These are phyloP conservation scores for Entomortierella lignicola DNA, from an alignment of 192 early-diverging fungal genomes.

Conservation along the genomic window DNA sequence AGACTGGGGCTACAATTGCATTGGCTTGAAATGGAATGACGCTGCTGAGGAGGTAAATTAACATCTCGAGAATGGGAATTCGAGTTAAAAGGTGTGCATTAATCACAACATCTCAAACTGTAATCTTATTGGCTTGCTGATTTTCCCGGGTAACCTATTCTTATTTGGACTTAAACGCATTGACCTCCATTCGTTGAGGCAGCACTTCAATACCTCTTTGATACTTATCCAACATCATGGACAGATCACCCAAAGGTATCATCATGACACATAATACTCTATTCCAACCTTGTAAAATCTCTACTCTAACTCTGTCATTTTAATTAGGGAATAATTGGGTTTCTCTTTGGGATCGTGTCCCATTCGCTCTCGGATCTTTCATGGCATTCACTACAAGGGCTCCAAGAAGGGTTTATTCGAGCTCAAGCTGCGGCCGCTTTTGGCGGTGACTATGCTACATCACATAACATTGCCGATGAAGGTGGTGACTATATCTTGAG, in stretches of 20 bases:
- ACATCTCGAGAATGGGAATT: no score
- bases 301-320: no score
- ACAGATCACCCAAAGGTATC: slow-evolving; percentile 1
- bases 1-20: slow-evolving; percentile 20
- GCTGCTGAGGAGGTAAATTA: slow-evolving; percentile 10
- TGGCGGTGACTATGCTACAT: slow-evolving; percentile 42
- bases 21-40: slow-evolving; percentile 13
- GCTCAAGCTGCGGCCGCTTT: slow-evolving; percentile 61
- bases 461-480: slow-evolving; percentile 67
- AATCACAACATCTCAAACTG: no score
- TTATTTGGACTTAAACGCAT: no score
- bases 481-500: slow-evolving; percentile 67
- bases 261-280: no score
- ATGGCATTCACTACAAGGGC: slow-evolving; percentile 68
- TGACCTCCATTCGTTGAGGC: slow-evolving; percentile 13
- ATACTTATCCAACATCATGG: slow-evolving; percentile 10
- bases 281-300: no score
- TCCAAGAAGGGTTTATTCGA: slow-evolving; percentile 65
- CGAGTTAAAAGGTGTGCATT: no score
- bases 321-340: slow-evolving; percentile 63
- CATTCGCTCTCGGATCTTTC: slow-evolving; percentile 71
- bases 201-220: slow-evolving; percentile 6
- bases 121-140: no score
- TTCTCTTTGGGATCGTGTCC: slow-evolving; percentile 68
- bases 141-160: no score